Conservation (phyloP, 495 filamentous ascomycete species). For the Daldinia bambusicola region DNA sequence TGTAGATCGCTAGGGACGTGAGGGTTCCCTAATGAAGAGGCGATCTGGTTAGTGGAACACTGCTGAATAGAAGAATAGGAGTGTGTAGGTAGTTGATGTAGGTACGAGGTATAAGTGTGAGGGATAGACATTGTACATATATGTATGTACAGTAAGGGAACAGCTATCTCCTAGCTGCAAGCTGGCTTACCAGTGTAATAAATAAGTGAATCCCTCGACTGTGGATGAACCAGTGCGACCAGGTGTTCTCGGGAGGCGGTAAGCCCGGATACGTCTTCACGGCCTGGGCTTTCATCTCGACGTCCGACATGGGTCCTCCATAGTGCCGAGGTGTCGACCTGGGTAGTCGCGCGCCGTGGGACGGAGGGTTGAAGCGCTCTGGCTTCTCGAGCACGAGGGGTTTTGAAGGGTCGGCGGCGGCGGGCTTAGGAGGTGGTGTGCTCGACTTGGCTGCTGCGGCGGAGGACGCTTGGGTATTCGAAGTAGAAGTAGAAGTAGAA, state of each 20-base stretch:
- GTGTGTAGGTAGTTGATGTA: too few species aligned
- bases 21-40: conserved; percentile 68
- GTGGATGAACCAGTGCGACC: conserved; percentile 78
- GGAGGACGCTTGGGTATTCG: conserved; percentile 35
- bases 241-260: conserved; percentile 79
- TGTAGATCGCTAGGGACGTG: conserved; percentile 70
- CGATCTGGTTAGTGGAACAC: neutral
- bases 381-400: conserved; percentile 78
- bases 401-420: conserved; percentile 46
- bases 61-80: too few species aligned
- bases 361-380: conserved; percentile 84
- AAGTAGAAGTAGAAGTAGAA: conserved; percentile 7
- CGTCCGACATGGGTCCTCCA: conserved; percentile 68
- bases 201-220: conserved; percentile 76
- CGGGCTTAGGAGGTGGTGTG: neutral
- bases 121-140: too few species aligned
- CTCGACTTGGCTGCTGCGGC: conserved; percentile 8
- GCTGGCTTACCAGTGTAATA: conserved; percentile 75
- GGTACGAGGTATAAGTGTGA: too few species aligned
- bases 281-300: conserved; percentile 69
- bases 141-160: too few species aligned
- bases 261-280: conserved; percentile 80
- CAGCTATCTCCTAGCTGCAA: too few species aligned
- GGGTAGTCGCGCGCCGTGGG: conserved; percentile 73
- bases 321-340: conserved; percentile 64